A percentile compares a stretch with the other conserved stretches of the same genome.
phyloP scores from a whole-genome alignment of 768 basidiomycete species.

The Mycena haematopus region DNA sequence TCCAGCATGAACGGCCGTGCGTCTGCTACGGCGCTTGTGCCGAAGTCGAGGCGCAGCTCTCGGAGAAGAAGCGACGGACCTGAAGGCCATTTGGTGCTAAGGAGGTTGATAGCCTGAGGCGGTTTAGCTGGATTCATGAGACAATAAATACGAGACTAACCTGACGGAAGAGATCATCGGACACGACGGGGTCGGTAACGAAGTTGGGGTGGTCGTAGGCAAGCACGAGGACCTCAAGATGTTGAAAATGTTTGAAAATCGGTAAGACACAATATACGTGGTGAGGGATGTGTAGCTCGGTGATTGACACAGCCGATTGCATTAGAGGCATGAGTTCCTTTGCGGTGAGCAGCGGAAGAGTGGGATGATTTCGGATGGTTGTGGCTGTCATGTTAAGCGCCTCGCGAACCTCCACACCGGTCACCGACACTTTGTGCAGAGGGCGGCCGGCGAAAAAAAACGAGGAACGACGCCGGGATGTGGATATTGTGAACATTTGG shows the following conservation, averaged over 20 bases:
- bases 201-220: constrained; percentile 24
- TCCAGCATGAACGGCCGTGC: constrained; percentile 16
- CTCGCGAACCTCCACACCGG: constrained; percentile 4
- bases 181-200: neutral
- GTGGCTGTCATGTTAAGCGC: neutral
- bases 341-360: constrained; percentile 12
- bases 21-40: neutral
- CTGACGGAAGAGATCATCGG: constrained; percentile 2
- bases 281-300: constrained; percentile 22
- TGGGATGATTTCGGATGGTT: neutral
- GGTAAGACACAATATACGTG: constrained; percentile 20
- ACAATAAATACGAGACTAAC: neutral
- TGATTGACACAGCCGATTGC: constrained; percentile 2
- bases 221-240: constrained; percentile 15
- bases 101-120: neutral
- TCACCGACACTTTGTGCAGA: constrained; percentile 15
- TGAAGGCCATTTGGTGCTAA: constrained; percentile 16
- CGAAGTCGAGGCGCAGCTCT: constrained; percentile 20
- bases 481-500: constrained; percentile 5
- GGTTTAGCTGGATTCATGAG: neutral
- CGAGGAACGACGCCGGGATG: constrained; percentile 15
- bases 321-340: constrained; percentile 4
- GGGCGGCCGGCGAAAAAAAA: constrained; percentile 7
- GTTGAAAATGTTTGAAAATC: constrained; percentile 10
- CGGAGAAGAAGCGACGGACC: neutral